Conservation (phyloP, 1,139 yeast species). For the Yamadazyma mexicana region DNA sequence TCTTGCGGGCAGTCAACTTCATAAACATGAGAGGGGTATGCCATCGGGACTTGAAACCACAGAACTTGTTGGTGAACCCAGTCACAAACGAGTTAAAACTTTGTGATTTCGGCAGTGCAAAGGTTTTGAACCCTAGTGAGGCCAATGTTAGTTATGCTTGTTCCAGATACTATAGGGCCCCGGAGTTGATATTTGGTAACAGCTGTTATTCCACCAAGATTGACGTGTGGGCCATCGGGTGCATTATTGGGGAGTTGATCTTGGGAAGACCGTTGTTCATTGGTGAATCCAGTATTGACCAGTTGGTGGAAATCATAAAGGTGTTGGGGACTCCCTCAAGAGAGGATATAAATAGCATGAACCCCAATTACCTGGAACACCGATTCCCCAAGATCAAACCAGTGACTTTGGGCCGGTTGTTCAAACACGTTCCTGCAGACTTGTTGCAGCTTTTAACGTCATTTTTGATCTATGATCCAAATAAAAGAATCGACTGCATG, state of each 20-base stretch:
- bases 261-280: slow-evolving; percentile 97
- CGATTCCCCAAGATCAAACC: slow-evolving; percentile 95
- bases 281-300: slow-evolving; percentile 97
- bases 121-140: slow-evolving; percentile 68
- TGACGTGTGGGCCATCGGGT: slow-evolving; percentile 97
- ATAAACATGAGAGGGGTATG: slow-evolving; percentile 93
- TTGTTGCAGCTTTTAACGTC: slow-evolving; percentile 61
- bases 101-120: slow-evolving; percentile 84
- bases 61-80: slow-evolving; percentile 75
- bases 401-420: slow-evolving; percentile 82
- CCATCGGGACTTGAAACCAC: slow-evolving; percentile 87
- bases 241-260: slow-evolving; percentile 95
- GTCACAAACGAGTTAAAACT: slow-evolving; percentile 62
- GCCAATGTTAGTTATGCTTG: slow-evolving; percentile 80
- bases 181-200: slow-evolving; percentile 87
- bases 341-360: slow-evolving; percentile 92
- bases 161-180: slow-evolving; percentile 80
- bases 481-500: slow-evolving; percentile 64
- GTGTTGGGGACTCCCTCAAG: slow-evolving; percentile 95
- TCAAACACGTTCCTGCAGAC: slow-evolving; percentile 62
- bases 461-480: slow-evolving; percentile 75
- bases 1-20: slow-evolving; percentile 87
- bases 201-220: slow-evolving; percentile 93
- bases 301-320: slow-evolving; percentile 93
- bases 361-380: slow-evolving; percentile 96